These are phyloP conservation scores for Laburnicola sp. DNA, from an alignment of 2,329 filamentous ascomycete species.

Conservation along the genomic window DNA sequence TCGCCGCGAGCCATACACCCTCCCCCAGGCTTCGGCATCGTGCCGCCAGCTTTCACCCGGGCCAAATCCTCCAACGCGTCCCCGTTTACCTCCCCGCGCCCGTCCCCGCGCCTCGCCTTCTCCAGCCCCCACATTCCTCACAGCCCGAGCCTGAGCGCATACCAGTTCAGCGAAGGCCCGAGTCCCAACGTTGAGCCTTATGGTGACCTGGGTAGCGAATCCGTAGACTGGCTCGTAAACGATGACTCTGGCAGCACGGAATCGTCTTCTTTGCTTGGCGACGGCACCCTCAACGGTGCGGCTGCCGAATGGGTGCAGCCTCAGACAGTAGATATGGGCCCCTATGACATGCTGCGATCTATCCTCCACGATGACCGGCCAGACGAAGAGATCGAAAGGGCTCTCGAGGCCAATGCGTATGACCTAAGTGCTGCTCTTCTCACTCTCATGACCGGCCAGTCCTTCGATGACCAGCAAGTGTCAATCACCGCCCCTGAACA, in stretches of 20 bases:
- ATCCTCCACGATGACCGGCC: conserved; percentile 86
- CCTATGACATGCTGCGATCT: conserved; percentile 95
- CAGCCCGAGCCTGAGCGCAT: conserved; percentile 90
- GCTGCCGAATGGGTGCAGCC: conserved; percentile 76
- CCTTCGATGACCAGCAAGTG: conserved; percentile 53
- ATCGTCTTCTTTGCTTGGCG: conserved; percentile 70
- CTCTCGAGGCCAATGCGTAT: conserved; percentile 85
- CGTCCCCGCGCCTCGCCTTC: conserved; percentile 87
- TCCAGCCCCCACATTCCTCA: conserved; percentile 90
- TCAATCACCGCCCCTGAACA: conserved; percentile 57
- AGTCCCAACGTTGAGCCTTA: conserved; percentile 82
- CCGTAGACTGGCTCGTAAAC: conserved; percentile 92
- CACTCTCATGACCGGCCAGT: conserved; percentile 78
- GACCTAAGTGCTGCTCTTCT: conserved; percentile 91
- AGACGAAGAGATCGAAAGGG: conserved; percentile 93
- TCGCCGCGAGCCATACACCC: conserved; percentile 81
- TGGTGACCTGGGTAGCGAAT: conserved; percentile 88
- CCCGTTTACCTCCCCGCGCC: conserved; percentile 90
- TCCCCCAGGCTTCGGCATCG: conserved; percentile 73
- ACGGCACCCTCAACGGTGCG: conserved; percentile 74
- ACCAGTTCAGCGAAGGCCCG: conserved; percentile 80
- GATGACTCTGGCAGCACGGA: conserved; percentile 83
- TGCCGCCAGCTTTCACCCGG: conserved; percentile 74
- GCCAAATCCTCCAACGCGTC: conserved; percentile 78
- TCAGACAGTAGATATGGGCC: conserved; percentile 86